Evolutionary conservation across 2,329 filamentous ascomycete genomes (phyloP).

Genomic region (Pseudopithomyces chartarum): DNA sequence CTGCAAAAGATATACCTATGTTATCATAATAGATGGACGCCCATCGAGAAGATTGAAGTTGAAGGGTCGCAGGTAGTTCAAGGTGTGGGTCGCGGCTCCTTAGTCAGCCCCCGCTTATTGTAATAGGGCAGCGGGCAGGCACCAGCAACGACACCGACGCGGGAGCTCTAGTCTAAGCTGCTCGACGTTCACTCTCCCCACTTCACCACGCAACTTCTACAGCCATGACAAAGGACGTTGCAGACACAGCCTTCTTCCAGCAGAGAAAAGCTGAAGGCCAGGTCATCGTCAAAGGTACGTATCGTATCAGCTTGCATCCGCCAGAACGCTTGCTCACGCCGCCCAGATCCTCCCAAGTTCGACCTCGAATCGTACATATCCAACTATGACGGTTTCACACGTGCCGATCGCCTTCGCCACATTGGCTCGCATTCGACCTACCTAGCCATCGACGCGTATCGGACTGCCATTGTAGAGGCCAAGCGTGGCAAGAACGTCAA

Average conservation of each 20-base stretch:
- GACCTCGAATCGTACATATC: slow-evolving; percentile 89
- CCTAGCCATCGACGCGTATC: slow-evolving; percentile 79
- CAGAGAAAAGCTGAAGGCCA: slow-evolving; percentile 31
- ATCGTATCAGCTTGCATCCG: background rate
- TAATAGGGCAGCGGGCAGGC: slow-evolving; percentile 3
- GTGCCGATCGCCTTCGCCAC: slow-evolving; percentile 77
- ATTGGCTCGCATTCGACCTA: slow-evolving; percentile 80
- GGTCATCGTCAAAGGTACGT: slow-evolving; percentile 40
- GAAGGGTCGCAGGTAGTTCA: no score
- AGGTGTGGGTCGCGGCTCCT: background rate
- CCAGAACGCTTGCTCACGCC: slow-evolving; percentile 20
- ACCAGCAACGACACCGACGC: slow-evolving; percentile 6
- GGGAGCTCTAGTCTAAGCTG: slow-evolving; percentile 8
- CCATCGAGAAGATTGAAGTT: background rate
- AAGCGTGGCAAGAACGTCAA: slow-evolving; percentile 75
- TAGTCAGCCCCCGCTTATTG: slow-evolving; percentile 13
- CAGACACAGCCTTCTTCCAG: slow-evolving; percentile 44
- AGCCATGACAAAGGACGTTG: slow-evolving; percentile 39
- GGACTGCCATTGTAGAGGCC: slow-evolving; percentile 74
- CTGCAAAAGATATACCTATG: no score
- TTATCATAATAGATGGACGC: no score
- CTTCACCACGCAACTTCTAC: background rate
- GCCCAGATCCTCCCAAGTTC: slow-evolving; percentile 79
- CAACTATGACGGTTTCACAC: slow-evolving; percentile 84
- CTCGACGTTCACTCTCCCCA: slow-evolving; percentile 2